phyloP scores from a whole-genome alignment of 164 flowering plant genomes.

The Magnolia changhungtana region DNA sequence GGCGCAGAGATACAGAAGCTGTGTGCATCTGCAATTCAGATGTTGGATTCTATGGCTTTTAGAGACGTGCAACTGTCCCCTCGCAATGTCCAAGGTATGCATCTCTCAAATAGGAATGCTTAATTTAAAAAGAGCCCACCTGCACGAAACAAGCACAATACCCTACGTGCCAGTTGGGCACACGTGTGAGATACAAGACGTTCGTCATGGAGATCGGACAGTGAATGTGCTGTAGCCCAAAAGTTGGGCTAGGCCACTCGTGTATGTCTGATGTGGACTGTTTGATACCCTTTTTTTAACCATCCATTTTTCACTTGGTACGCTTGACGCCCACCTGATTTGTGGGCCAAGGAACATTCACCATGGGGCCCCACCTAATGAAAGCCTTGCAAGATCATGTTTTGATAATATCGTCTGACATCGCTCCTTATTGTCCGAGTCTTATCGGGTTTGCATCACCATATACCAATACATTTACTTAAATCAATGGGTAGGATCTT shows the following conservation, averaged over 20 bases:
- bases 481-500: not conserved
- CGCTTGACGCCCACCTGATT: too few relatives aligned
- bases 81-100: not conserved
- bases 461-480: too few relatives aligned
- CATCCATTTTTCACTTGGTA: too few relatives aligned
- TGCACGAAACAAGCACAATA: not conserved
- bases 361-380: too few relatives aligned
- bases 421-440: too few relatives aligned
- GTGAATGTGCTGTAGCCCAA: not conserved
- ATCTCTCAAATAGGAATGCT: not conserved
- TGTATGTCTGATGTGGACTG: not conserved
- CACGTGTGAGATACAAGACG: not conserved
- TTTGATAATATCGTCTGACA: too few relatives aligned
- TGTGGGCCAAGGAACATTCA: too few relatives aligned
- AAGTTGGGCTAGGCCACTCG: not conserved
- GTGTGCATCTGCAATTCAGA: constrained; percentile 63
- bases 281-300: not conserved
- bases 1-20: constrained; percentile 80
- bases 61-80: constrained; percentile 19
- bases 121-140: not conserved
- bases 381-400: too few relatives aligned
- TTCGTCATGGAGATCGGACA: not conserved
- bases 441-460: too few relatives aligned
- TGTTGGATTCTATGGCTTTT: constrained; percentile 45
- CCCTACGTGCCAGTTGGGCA: not conserved